Base-by-base conservation (phyloP, 1,284 basidiomycete species). In the Cystobasidium slooffiae region DNA sequence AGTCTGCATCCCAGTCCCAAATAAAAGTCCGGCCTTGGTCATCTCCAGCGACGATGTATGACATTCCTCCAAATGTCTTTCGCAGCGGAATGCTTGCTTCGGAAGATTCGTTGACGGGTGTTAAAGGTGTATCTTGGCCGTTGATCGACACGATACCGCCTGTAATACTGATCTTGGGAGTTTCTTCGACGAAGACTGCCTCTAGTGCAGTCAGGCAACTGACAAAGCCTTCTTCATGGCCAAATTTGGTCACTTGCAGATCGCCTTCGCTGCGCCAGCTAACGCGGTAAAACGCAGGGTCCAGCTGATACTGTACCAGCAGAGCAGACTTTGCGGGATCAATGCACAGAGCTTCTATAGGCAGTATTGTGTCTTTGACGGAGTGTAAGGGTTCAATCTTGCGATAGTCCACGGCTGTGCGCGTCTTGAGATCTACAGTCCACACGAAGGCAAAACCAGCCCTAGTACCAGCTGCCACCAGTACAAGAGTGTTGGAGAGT, bases 11-110 rank as follows among this genome's bases (percentile, higher is more conserved):
- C 78, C 77, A 78, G 31, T 77, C 75, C 78, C 77, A 80, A 6
- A 78, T 22, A 55, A 72, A 76, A 2, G 77, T 75, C 1, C 78
- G 53, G 2, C 77, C 78, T 1, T 67, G 58, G 6, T 56, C 22
- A 52, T 78, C 78, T 16, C 79, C 78, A 0, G 74, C 76, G 0
- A 74, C 72, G n/a, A 78, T 74, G 22, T 73, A 76, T 46, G 76
- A 75, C 10, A 74, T 62, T 46, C 59, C 55, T 0, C 79, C 77
- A 64, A 78, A 78, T 6, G 62, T 65, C 61, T 64, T 56, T n/a
- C 31, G 59, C 44, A 44, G 20, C 22, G 49, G 37, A 1, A 8
- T 8, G 10, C 6, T 14, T 24, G 49, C 46, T 37, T 46, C 51
- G 39, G 49, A 37, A 44, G 18, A 41, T 12, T n/a, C 67, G 37